phyloP scores from a whole-genome alignment of 768 basidiomycete genomes.

The Tricholoma terreum region DNA sequence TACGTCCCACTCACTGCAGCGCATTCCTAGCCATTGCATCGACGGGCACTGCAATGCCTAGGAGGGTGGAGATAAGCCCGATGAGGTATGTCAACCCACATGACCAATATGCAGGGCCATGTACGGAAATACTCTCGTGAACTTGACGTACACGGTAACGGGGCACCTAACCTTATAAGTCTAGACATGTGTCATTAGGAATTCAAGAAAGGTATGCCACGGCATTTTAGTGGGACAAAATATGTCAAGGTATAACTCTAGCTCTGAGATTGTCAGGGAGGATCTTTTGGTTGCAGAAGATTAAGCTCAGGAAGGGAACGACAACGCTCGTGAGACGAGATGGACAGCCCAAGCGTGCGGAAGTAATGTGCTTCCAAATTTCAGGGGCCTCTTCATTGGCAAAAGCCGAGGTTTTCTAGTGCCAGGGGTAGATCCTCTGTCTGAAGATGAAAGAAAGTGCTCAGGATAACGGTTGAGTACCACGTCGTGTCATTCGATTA shows the following conservation, averaged over 20 bases:
- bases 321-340: too few relatives aligned
- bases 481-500: not conserved
- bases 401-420: not conserved
- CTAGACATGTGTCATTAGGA: slow-evolving; percentile 1
- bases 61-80: slow-evolving; percentile 12
- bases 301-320: too few relatives aligned
- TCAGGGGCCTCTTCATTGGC: not conserved
- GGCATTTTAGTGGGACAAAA: not conserved
- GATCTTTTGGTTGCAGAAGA: too few relatives aligned
- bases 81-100: slow-evolving; percentile 5
- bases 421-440: too few relatives aligned
- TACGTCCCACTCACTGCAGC: too few relatives aligned
- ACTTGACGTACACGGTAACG: slow-evolving; percentile 10
- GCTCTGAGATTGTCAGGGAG: too few relatives aligned
- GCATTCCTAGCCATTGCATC: too few relatives aligned
- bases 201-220: not conserved
- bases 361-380: not conserved
- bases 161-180: slow-evolving; percentile 4
- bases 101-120: slow-evolving; percentile 11
- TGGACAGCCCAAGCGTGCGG: not conserved
- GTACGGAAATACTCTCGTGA: slow-evolving; percentile 2
- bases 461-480: not conserved
- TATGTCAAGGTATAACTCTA: too few relatives aligned
- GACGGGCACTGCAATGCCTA: not conserved
- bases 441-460: not conserved